These are phyloP conservation scores for Penicillium thymicola DNA, from an alignment of 2,329 filamentous ascomycete genomes.

Conservation along the genomic window DNA sequence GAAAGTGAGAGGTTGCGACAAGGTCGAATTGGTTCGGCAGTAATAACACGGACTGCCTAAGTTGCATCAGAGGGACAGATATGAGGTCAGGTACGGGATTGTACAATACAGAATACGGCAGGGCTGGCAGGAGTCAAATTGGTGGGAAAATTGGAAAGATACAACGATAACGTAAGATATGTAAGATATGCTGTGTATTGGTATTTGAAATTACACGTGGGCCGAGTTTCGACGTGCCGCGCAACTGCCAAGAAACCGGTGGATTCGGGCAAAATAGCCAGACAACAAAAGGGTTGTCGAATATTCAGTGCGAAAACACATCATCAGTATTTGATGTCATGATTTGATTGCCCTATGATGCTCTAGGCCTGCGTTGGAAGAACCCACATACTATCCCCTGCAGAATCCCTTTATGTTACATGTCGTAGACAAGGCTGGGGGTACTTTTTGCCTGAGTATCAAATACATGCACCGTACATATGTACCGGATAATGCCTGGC, in stretches of 20 bases:
- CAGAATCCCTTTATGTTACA: background rate
- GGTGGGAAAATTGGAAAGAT: background rate
- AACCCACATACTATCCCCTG: background rate
- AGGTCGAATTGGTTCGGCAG: constrained; percentile 7
- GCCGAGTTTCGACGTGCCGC: constrained; percentile 1
- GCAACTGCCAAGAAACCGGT: constrained; percentile 17
- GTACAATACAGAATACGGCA: constrained; percentile 9
- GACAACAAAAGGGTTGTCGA: background rate
- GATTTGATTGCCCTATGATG: background rate
- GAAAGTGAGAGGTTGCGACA: constrained; percentile 3
- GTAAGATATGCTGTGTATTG: constrained; percentile 4
- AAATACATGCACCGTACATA: background rate
- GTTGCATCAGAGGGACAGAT: constrained; percentile 19
- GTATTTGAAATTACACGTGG: constrained; percentile 13
- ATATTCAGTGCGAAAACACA: background rate
- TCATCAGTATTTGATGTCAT: background rate
- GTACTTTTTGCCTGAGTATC: background rate
- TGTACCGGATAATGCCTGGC: too few species aligned
- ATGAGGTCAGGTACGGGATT: constrained; percentile 11
- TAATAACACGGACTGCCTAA: constrained; percentile 7
- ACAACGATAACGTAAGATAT: background rate
- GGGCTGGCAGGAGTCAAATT: background rate
- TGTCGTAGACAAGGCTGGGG: background rate
- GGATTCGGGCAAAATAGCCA: constrained; percentile 4
- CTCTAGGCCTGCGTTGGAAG: background rate